A percentile compares a stretch with the other conserved stretches of the same genome.
These are phyloP conservation scores for Monotropa hypopitys DNA, from an alignment of 179 eudicot species.

Conservation along the genomic window DNA sequence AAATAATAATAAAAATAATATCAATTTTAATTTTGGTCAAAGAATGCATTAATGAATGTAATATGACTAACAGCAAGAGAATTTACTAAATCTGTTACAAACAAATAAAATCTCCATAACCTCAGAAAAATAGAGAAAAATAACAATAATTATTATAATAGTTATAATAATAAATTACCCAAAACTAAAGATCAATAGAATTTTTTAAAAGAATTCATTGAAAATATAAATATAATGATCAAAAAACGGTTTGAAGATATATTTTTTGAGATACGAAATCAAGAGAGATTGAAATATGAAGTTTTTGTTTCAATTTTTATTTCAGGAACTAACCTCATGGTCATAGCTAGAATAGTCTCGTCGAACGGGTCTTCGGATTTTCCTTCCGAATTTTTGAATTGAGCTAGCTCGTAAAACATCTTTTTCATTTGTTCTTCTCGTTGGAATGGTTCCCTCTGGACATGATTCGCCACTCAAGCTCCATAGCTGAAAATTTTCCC, in stretches of 20 bases:
- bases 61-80: not conserved
- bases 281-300: not conserved
- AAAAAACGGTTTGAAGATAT: too few species aligned
- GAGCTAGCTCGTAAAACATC: conserved; percentile 52
- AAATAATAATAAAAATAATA: too few species aligned
- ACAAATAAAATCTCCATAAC: too few species aligned
- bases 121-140: not conserved
- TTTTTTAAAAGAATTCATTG: too few species aligned
- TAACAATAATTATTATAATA: too few species aligned
- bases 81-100: not conserved
- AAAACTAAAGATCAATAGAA: too few species aligned
- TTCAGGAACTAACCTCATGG: conserved; percentile 45
- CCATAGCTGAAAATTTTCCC: conserved; percentile 65
- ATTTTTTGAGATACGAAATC: too few species aligned
- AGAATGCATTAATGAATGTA: not conserved
- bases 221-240: too few species aligned
- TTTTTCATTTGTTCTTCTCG: conserved; percentile 73
- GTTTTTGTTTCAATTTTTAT: not conserved
- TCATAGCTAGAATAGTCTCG: conserved; percentile 46
- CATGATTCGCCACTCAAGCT: conserved; percentile 53
- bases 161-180: too few species aligned
- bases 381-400: conserved; percentile 44
- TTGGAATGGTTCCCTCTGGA: conserved; percentile 71
- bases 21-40: too few species aligned
- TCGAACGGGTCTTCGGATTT: conserved; percentile 31